Base-by-base conservation (phyloP, 2,329 filamentous ascomycete species). In the Seiridium cupressi region DNA sequence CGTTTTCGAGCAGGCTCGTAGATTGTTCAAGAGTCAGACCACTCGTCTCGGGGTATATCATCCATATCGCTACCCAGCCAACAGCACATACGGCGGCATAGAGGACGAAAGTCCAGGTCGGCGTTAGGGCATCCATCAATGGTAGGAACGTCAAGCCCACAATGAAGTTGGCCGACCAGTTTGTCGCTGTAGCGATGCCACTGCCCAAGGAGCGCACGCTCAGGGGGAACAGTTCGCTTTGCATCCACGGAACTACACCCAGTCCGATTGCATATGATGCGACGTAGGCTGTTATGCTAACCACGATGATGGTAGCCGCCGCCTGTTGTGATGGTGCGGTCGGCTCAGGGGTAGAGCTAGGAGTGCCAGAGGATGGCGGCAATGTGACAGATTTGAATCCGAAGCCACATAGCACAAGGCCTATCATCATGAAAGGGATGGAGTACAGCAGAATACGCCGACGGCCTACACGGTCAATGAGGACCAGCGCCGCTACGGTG, bases 181-280 rank as follows among this genome's bases (percentile, higher is more conserved):
- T 97, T 5, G 91, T 96, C 4, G 88, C 89, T 6, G 93, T 94
- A 1, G 89, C 84, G 4, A 92, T 73, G 0, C 88, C 88, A 60
- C 88, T 91, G 35, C 91, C 91, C 1, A 92, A 75, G 4, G 88
- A 88, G 54, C 91, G 86, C 51, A 93, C 90, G 36, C 83, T 82
- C 53, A 93, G 80, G 1, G 93, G 90, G 70, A 97, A 97, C 38
- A 97, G 84, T 77, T 98, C 94, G 66, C 89, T 92, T 77, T 97
- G 93, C 82, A 97, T 94, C 94, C 94, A 98, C 0, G 94, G 93
- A 3, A 98, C 92, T 68, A 93, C 96, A 7, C 94, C 94, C 2
- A 98, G 82, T 2, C 94, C 94, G 1, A 93, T 80, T 1, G 94
- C 94, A 71, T 96, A 98, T 1, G 89, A 83, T 7, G 91, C 89